phyloP scores from a whole-genome alignment of 2,329 filamentous ascomycete genomes.

The Scedosporium dehoogii region DNA sequence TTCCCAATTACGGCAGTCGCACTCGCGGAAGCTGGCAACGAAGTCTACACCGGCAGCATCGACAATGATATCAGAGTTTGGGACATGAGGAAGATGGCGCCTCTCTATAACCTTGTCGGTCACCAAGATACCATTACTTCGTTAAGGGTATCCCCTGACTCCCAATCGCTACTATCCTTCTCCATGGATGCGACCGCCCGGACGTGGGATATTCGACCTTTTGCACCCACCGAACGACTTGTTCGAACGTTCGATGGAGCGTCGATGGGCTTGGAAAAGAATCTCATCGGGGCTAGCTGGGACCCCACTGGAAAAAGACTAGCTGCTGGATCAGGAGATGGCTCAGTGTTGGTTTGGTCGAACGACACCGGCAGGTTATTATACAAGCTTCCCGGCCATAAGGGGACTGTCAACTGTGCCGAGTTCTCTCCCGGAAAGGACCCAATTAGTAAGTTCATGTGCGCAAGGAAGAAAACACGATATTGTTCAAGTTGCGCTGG shows the following conservation, averaged over 20 bases:
- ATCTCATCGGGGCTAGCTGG: conserved; percentile 85
- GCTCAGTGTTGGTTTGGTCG: conserved; percentile 87
- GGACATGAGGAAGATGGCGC: conserved; percentile 86
- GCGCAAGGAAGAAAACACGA: neutral
- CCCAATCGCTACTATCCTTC: conserved; percentile 81
- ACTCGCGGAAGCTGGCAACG: conserved; percentile 87
- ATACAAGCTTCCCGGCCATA: conserved; percentile 92
- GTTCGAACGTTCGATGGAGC: conserved; percentile 91
- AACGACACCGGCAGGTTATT: conserved; percentile 77
- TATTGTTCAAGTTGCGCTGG: too few species aligned
- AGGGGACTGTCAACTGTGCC: conserved; percentile 89
- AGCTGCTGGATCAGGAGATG: conserved; percentile 80
- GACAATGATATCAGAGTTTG: conserved; percentile 97
- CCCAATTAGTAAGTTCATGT: conserved; percentile 64
- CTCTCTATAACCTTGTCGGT: conserved; percentile 79
- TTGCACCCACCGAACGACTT: conserved; percentile 78
- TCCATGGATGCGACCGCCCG: conserved; percentile 88
- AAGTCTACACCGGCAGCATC: conserved; percentile 88
- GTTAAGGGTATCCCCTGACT: conserved; percentile 83
- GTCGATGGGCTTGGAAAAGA: conserved; percentile 78
- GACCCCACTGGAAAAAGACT: conserved; percentile 77
- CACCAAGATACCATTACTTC: conserved; percentile 91
- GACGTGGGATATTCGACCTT: conserved; percentile 94
- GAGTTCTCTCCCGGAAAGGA: conserved; percentile 80
- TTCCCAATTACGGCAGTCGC: conserved; percentile 89